Percentiles rank a stretch among this genome's conserved stretches.
Evolutionary conservation across 495 filamentous ascomycete genomes (phyloP).

Genomic region (Cercophora sp.): DNA sequence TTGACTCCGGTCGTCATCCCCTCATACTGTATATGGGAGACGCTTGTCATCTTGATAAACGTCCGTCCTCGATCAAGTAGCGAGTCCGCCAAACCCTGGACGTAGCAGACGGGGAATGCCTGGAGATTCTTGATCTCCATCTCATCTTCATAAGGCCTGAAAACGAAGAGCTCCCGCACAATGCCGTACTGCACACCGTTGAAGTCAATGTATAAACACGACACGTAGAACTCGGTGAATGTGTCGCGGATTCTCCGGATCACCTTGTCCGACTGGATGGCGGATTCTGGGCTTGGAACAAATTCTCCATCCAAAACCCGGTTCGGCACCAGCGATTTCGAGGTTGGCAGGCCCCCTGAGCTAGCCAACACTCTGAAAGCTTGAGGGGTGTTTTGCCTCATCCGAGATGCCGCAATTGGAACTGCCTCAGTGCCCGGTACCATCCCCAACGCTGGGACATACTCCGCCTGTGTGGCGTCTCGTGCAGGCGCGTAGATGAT

Average conservation of each 20-base stretch:
- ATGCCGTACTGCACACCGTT: conserved; percentile 35
- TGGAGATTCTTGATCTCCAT: conserved; percentile 27
- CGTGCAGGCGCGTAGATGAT: conserved; percentile 12
- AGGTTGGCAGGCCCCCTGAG: conserved; percentile 3
- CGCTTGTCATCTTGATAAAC: conserved; percentile 25
- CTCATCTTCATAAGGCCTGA: conserved; percentile 33
- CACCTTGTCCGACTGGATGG: too few species aligned
- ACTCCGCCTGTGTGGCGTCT: neutral
- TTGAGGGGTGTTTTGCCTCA: neutral
- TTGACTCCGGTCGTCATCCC: conserved; percentile 25
- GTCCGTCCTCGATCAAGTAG: conserved; percentile 26
- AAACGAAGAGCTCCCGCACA: conserved; percentile 22
- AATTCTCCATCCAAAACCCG: too few species aligned
- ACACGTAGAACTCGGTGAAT: neutral
- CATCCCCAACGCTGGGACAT: too few species aligned
- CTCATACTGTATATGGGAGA: conserved; percentile 33
- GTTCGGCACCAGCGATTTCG: too few species aligned
- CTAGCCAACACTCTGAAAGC: conserved; percentile 8
- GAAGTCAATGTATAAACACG: conserved; percentile 33
- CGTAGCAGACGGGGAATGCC: conserved; percentile 28
- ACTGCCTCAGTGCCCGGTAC: too few species aligned
- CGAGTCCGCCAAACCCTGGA: neutral
- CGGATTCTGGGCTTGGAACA: too few species aligned
- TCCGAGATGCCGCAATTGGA: neutral
- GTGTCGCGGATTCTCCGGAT: neutral